Percentiles rank a stretch among this genome's conserved stretches.
phyloP scores from a whole-genome alignment of 2,329 filamentous ascomycete species.

The Cercospora sesami region DNA sequence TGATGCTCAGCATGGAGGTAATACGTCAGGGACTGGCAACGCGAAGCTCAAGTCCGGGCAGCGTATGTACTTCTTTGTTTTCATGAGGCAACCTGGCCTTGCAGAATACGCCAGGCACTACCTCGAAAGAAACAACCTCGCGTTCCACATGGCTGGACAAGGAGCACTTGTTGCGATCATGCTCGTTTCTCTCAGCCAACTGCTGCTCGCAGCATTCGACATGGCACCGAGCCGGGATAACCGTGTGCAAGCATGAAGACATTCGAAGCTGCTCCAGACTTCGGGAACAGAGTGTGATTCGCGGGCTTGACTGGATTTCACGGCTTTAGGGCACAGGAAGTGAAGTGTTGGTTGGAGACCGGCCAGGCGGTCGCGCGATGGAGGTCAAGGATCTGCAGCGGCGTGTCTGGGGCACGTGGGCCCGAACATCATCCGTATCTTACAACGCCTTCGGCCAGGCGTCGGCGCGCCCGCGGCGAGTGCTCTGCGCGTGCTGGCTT shows the following conservation, averaged over 20 bases:
- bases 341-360: background rate
- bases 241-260: background rate
- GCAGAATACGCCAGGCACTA: background rate
- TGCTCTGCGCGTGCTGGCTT: background rate
- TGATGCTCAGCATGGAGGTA: background rate
- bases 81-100: background rate
- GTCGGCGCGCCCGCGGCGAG: slow-evolving; percentile 14
- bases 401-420: background rate
- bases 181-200: background rate
- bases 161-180: background rate
- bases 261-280: background rate
- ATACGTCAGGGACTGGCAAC: background rate
- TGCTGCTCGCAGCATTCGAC: background rate
- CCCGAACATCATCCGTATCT: slow-evolving; percentile 7
- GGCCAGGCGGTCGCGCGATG: background rate
- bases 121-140: background rate
- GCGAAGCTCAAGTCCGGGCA: background rate
- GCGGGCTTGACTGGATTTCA: background rate
- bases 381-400: background rate
- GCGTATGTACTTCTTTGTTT: background rate
- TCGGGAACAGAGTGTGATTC: background rate
- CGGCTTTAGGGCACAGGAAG: background rate
- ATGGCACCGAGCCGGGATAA: background rate
- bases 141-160: background rate
- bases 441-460: slow-evolving; percentile 14